phyloP scores from a whole-genome alignment of 768 basidiomycete species.

The Boletus coccyginus region DNA sequence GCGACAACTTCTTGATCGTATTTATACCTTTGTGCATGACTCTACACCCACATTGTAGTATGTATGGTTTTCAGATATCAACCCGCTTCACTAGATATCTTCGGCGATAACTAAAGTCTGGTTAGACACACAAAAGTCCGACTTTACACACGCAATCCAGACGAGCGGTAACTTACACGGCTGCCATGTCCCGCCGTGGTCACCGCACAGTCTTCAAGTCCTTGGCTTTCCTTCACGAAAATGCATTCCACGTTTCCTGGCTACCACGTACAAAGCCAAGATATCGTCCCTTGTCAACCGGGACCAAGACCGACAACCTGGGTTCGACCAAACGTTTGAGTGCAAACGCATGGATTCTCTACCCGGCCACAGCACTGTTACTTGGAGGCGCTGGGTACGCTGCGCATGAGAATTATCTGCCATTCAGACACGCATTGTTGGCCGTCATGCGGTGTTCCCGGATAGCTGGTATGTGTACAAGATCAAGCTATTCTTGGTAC shows the following conservation, averaged over 20 bases:
- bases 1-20: too few relatives aligned
- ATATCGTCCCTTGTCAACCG: conserved; percentile 12
- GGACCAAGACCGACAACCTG: not conserved
- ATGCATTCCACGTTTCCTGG: conserved; percentile 2
- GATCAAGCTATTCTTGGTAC: conserved; percentile 24
- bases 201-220: conserved; percentile 14
- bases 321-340: conserved; percentile 2
- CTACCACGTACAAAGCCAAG: conserved; percentile 2
- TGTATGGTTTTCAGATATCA: too few relatives aligned
- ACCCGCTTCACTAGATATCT: too few relatives aligned
- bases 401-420: conserved; percentile 67
- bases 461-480: conserved; percentile 54
- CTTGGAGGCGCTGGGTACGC: conserved; percentile 34
- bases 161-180: not conserved
- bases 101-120: too few relatives aligned
- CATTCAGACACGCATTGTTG: conserved; percentile 72
- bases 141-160: too few relatives aligned
- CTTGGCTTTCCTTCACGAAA: conserved; percentile 4
- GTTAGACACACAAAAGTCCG: too few relatives aligned
- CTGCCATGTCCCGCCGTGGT: conserved; percentile 16
- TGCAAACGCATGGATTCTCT: conserved; percentile 25
- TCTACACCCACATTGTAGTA: too few relatives aligned
- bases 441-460: conserved; percentile 78
- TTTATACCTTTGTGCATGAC: too few relatives aligned
- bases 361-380: conserved; percentile 21